Percentiles rank a stretch among this genome's conserved stretches.
Evolutionary conservation across 495 filamentous ascomycete genomes (phyloP).

Genomic region (Oidiodendron maius): DNA sequence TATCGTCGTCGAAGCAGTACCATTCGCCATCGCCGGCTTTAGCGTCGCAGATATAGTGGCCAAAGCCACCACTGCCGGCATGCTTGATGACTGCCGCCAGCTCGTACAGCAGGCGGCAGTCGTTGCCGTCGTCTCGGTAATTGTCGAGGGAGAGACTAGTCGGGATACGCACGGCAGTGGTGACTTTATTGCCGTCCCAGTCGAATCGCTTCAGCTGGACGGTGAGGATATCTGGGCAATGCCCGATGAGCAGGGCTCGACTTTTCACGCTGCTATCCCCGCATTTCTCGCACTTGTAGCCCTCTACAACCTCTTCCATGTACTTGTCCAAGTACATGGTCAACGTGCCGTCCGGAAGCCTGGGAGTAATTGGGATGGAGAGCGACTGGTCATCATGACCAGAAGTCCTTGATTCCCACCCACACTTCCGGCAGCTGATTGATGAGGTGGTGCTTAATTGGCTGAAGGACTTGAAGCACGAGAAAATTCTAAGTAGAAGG

Average conservation of each 20-base stretch:
- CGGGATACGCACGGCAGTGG: neutral
- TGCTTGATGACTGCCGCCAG: slow-evolving; percentile 13
- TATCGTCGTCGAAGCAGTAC: slow-evolving; percentile 14
- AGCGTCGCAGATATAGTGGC: slow-evolving; percentile 17
- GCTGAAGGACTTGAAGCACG: slow-evolving; percentile 7
- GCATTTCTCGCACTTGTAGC: slow-evolving; percentile 16
- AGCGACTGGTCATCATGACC: slow-evolving; percentile 4
- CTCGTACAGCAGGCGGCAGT: slow-evolving; percentile 7
- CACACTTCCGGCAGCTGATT: slow-evolving; percentile 8
- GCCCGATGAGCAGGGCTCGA: slow-evolving; percentile 5
- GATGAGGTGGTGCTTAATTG: neutral
- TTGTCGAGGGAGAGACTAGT: slow-evolving; percentile 9
- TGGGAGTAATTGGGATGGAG: slow-evolving; percentile 7
- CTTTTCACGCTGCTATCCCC: neutral
- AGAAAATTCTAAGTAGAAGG: slow-evolving; percentile 5
- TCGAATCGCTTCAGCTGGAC: slow-evolving; percentile 19
- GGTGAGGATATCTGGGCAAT: slow-evolving; percentile 10
- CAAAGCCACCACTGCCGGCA: slow-evolving; percentile 1
- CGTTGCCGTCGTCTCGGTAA: slow-evolving; percentile 3
- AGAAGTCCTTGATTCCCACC: slow-evolving; percentile 1
- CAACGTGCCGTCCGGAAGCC: slow-evolving; percentile 1
- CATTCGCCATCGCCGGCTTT: slow-evolving; percentile 9
- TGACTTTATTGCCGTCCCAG: slow-evolving; percentile 6
- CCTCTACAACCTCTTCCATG: slow-evolving; percentile 7
- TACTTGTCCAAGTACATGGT: slow-evolving; percentile 9